Evolutionary conservation across 805 yeast genomes (phyloP).

Genomic region (Starmerella vitae): DNA sequence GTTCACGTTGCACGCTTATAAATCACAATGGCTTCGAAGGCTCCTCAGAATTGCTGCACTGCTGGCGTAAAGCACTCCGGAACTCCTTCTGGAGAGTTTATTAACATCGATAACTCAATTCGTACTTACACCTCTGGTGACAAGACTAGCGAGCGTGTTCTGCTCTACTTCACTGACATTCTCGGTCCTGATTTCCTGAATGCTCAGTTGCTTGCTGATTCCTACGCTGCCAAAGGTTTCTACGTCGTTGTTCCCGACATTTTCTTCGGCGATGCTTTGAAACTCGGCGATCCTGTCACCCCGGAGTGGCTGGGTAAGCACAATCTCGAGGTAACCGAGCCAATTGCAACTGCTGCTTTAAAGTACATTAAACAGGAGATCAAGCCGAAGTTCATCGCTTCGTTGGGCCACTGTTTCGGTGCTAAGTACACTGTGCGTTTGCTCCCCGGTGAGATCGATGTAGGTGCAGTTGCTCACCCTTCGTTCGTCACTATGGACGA

Average conservation of each 20-base stretch:
- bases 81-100: constrained; percentile 20
- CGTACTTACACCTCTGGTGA: constrained; percentile 41
- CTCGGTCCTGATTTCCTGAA: constrained; percentile 51
- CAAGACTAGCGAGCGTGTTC: constrained; percentile 34
- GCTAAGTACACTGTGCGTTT: constrained; percentile 54
- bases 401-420: constrained; percentile 74
- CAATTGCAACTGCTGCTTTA: constrained; percentile 39
- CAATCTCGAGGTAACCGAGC: constrained; percentile 34
- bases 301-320: constrained; percentile 43
- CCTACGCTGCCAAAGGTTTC: constrained; percentile 47
- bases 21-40: constrained; percentile 28
- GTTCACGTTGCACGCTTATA: no score
- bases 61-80: constrained; percentile 25
- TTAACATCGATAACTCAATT: constrained; percentile 21
- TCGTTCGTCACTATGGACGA: constrained; percentile 57
- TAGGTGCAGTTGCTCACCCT: constrained; percentile 75
- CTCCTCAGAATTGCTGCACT: constrained; percentile 27
- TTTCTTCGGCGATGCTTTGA: constrained; percentile 41
- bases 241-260: constrained; percentile 67
- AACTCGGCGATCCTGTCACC: constrained; percentile 21
- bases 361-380: constrained; percentile 32
- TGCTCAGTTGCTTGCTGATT: constrained; percentile 35
- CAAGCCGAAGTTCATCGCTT: constrained; percentile 33
- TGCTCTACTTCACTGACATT: constrained; percentile 52
- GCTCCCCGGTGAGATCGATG: constrained; percentile 32